Percentiles rank a stretch among this genome's conserved stretches.
Conservation (phyloP, 73 alveolate species). For the Symbiodinium natans region DNA sequence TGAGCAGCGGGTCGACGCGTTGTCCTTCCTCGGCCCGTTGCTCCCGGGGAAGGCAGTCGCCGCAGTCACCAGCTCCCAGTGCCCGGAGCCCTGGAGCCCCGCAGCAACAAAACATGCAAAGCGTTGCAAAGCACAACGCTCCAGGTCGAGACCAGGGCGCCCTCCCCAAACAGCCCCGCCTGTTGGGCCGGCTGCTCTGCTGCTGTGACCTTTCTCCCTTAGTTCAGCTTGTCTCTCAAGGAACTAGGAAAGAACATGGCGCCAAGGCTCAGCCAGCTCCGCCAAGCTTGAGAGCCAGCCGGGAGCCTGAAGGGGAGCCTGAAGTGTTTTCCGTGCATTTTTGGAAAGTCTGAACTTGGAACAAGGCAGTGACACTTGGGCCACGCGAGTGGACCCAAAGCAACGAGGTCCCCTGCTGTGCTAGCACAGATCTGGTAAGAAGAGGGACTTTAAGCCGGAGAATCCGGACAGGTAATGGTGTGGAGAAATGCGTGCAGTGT, state of each 20-base stretch:
- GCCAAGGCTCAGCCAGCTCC: neutral
- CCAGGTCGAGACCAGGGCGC: neutral
- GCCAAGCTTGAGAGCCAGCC: neutral
- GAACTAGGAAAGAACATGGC: too few relatives aligned
- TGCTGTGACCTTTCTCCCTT: too few relatives aligned
- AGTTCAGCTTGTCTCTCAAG: too few relatives aligned
- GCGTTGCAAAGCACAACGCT: too few relatives aligned
- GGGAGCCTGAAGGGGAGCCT: neutral
- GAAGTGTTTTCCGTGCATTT: neutral
- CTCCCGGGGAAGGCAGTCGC: constrained; percentile 4
- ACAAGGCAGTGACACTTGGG: neutral
- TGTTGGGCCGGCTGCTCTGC: neutral
- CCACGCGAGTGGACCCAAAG: neutral
- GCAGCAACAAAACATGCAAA: neutral
- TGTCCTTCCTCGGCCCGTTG: constrained; percentile 30
- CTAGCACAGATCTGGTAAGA: too few relatives aligned
- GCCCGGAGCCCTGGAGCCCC: neutral
- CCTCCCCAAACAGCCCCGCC: neutral
- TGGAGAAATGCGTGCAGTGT: too few relatives aligned
- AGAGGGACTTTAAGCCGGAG: too few relatives aligned
- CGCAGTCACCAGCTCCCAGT: neutral
- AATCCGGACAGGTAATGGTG: too few relatives aligned
- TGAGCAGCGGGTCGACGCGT: constrained; percentile 62
- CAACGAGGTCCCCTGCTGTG: neutral
- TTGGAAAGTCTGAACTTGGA: too few relatives aligned